Base-by-base conservation (phyloP, 805 yeast genomes). In the Diddensiella caesifluorescens region DNA sequence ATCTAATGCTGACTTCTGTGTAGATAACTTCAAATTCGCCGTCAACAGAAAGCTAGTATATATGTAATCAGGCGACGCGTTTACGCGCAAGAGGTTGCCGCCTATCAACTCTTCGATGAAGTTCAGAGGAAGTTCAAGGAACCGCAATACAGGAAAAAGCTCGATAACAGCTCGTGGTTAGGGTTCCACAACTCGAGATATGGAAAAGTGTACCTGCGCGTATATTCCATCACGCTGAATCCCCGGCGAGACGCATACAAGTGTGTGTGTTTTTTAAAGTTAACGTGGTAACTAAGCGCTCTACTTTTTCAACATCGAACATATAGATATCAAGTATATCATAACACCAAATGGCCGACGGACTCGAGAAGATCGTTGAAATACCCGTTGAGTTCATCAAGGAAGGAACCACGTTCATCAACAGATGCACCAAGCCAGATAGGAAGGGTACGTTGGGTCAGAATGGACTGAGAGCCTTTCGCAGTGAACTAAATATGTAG, bases 371-470 rank as follows among this genome's bases (percentile, higher is more conserved):
- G 42, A 42, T 53, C 35, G 51, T 56, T 13, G 56, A 89, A 63
- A 82, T 85, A 47, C 96, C 97, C 56, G 74, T 80, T 50, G 96
- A 87, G 62, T 87, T 90, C 71, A 70, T 88, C 68, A 85, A 79
- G 67, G 97, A 92, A 58, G 96, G 97, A 50, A 68, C 81, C 46
- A 85, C 87, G 46, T 92, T 92, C 64, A 73, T 92, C 57, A 76
- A 78, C 62, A 86, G 86, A 67, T 90, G 97, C 72, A 82, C 92
- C 60, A 90, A 92, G 69, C 98, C 98, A 54, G 80, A 80, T 63
- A 69, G 74, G 61, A 85, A 83, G 63, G 83, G 83, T 78, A 61
- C 46, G 80, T 51, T 9, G 7, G 68, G 13, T 12, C 28, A 20
- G 35, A 15, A 13, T 38, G 21, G 6, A 13, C 6, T 13, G 6